phyloP scores from a whole-genome alignment of 2,329 filamentous ascomycete species.

The Penicillium aurantiogriseum region DNA sequence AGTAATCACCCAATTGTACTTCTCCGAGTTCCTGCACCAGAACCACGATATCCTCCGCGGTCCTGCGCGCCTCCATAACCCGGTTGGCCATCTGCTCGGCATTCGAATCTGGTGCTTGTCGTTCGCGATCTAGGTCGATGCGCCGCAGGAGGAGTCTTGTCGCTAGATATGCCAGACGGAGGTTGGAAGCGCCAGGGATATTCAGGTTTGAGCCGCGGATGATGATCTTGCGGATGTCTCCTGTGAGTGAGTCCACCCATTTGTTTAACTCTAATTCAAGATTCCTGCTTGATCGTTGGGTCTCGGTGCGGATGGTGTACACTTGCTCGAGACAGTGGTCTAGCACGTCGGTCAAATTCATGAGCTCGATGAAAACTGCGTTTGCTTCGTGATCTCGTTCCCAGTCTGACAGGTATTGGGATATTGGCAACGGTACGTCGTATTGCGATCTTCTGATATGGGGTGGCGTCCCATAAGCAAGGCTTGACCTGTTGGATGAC shows the following conservation, averaged over 20 bases:
- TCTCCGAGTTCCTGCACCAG: slow-evolving; percentile 49
- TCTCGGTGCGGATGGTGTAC: slow-evolving; percentile 33
- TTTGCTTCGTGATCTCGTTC: slow-evolving; percentile 30
- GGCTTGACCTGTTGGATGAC: slow-evolving; percentile 45
- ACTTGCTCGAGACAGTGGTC: slow-evolving; percentile 37
- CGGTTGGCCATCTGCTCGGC: slow-evolving; percentile 22
- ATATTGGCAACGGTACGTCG: slow-evolving; percentile 49
- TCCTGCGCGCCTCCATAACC: slow-evolving; percentile 43
- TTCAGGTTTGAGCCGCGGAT: slow-evolving; percentile 45
- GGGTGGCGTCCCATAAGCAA: slow-evolving; percentile 55
- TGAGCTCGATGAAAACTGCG: slow-evolving; percentile 48
- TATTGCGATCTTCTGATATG: slow-evolving; percentile 48
- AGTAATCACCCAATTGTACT: slow-evolving; percentile 50
- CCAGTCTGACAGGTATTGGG: slow-evolving; percentile 34
- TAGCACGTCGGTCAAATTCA: slow-evolving; percentile 47
- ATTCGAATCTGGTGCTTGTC: slow-evolving; percentile 22
- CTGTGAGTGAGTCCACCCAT: slow-evolving; percentile 48
- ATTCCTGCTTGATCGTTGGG: slow-evolving; percentile 12
- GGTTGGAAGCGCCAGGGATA: slow-evolving; percentile 50
- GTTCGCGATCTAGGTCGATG: slow-evolving; percentile 46
- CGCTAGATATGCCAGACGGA: slow-evolving; percentile 53
- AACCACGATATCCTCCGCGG: slow-evolving; percentile 52
- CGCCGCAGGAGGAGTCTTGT: slow-evolving; percentile 49
- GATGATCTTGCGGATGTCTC: slow-evolving; percentile 42
- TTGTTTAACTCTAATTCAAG: slow-evolving; percentile 43